Evolutionary conservation across 768 basidiomycete genomes (phyloP), one percentile per base, ranked within the genome.

Genomic region (Russula virescens): DNA sequence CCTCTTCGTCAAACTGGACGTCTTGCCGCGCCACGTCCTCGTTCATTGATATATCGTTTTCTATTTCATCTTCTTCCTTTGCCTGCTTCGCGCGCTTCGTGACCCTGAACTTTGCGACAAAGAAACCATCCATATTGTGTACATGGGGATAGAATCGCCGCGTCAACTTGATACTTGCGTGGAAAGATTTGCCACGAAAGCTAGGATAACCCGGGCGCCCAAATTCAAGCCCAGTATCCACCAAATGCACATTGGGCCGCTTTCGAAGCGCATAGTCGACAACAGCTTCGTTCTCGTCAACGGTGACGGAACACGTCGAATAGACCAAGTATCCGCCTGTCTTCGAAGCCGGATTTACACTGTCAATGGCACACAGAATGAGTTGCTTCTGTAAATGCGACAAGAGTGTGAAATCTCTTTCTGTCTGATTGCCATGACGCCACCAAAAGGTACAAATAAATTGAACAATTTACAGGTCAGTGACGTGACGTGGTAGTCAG

Each of bases 91-190:
- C 71, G 62, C 87, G 81, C 75, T 85, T 91, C 72, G 85, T 88
- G n/a, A 98, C 87, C 75, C 91, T 95, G 82, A 99, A 92, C 75
- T 98, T 98, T 62, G 96, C 96, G 59, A 98, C 95, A 74, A 83
- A 99, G 81, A 99, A 99, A 6, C 97, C 97, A 73, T 99, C 97
- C 95, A 98, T 97, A 75, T 99, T 99, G 77, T 98, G 95, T 69
- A 97, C 94, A 74, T 98, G 95, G 18, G 95, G 91, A 72, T 94
- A 96, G 74, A 94, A 96, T 64, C 97, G 79, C 68, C 94, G 79
- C 21, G 97, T 97, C 66, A 96, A 75, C 65, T 78, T 80, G 69
- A 99, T 73, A 66, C 83, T 89, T 38, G 88, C 80, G 72, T 86
- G 80, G 76, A 98, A 98, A 34, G 75, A 82, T 81, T 95, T 98